Evolutionary conservation across 2,329 filamentous ascomycete genomes (phyloP), one percentile per base, ranked within the genome.

Genomic region (Cordyceps javanica): DNA sequence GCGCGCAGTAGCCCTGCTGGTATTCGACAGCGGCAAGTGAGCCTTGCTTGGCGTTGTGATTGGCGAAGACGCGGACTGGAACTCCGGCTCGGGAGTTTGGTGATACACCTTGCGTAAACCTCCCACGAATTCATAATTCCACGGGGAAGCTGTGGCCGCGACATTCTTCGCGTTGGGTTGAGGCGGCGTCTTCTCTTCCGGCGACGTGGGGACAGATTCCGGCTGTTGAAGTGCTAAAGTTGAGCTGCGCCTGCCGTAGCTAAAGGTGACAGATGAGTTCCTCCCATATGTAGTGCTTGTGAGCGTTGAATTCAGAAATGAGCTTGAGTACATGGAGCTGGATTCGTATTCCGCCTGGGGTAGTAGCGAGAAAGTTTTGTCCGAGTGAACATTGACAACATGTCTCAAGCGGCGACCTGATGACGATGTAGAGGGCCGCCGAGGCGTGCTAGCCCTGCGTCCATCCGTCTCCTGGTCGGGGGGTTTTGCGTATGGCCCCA

Each of bases 291-390:
- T 80, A 66, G 74, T 69, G 53, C 62, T 77, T 48, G 77, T 73
- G 21, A 75, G 74, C 19, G 78, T 75, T 41, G 74, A 73, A 38
- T 77, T 80, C 48, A 75, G 72, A 34, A 74, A 70, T 10, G 79
- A 79, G 61, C 67, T 66, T 19, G 67, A 60, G 19, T 69, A 71
- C n/a, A 67, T 61, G 14, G 66, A 64, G 58, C 64, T 62, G 10
- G 68, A 71, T 6, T 66, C 68, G 13, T 62, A 58, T 11, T 66
- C 65, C 36, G 60, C 58, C 44, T 77, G 64, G 66, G 68, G 69
- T 61, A 76, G 61, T 57, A 84, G 68, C 16, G 80, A 82, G 63
- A 85, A 85, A 5, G 82, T 85, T 69, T 82, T 82, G 68, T 85
- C 79, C 6, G 80, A 68, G 62, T 83, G 75, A 28, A 85, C 70